phyloP scores from a whole-genome alignment of 139 green algal species.

The Chlorokybus atmophyticus region DNA sequence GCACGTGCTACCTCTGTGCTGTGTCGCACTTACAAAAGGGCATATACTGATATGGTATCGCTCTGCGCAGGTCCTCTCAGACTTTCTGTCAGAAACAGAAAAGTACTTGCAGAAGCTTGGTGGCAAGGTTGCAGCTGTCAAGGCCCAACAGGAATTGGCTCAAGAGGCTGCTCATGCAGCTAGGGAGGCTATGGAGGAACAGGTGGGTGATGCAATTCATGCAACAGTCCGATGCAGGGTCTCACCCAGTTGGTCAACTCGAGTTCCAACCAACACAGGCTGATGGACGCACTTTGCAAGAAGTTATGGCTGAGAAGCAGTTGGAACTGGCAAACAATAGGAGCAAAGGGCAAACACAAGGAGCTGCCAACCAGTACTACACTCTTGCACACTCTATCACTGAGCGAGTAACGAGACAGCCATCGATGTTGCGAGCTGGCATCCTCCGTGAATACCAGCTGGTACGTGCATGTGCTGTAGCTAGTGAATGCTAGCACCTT shows the following conservation, averaged over 20 bases:
- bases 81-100: conserved; percentile 68
- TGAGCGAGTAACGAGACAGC: conserved; percentile 54
- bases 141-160: conserved; percentile 45
- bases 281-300: too few species aligned
- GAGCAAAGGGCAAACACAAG: too few species aligned
- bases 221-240: too few species aligned
- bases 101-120: conserved; percentile 82
- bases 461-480: too few species aligned
- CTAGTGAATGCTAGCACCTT: too few species aligned
- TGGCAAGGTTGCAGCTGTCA: conserved; percentile 60
- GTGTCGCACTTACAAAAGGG: background rate
- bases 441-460: conserved; percentile 85
- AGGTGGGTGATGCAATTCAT: too few species aligned
- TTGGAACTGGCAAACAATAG: too few species aligned
- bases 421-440: conserved; percentile 55
- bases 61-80: conserved; percentile 8
- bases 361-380: conserved; percentile 43
- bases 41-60: background rate
- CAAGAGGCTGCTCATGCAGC: too few species aligned
- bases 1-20: too few species aligned
- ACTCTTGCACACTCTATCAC: conserved; percentile 43
- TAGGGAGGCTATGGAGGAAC: too few species aligned
- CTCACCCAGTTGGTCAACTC: too few species aligned
- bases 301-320: background rate
- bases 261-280: too few species aligned